Conservation (phyloP, 352 stramenopile genomes). For the Globisporangium perplexum region DNA sequence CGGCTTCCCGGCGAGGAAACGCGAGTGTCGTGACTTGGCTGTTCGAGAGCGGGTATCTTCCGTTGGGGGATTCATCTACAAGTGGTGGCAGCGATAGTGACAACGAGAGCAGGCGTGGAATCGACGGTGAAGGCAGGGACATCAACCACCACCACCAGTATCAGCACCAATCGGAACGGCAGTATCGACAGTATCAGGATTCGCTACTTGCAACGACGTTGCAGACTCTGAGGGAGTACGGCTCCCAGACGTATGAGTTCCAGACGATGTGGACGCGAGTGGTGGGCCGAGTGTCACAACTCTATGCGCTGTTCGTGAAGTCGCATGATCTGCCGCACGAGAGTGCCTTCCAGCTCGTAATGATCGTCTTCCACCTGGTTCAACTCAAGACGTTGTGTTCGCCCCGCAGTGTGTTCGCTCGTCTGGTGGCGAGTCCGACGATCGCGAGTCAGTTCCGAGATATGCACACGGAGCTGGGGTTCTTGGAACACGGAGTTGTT, state of each 20-base stretch:
- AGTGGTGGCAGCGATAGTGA: neutral
- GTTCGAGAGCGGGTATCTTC: neutral
- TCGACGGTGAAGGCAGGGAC: neutral
- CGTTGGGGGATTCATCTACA: neutral
- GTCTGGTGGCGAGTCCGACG: neutral
- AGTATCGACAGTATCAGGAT: neutral
- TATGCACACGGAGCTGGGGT: slow-evolving; percentile 2
- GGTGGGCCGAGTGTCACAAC: neutral
- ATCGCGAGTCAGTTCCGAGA: slow-evolving; percentile 1
- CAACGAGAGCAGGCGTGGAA: neutral
- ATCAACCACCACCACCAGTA: no score
- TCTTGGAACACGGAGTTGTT: slow-evolving; percentile 1
- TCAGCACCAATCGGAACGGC: no score
- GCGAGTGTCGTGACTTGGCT: neutral
- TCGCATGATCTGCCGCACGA: neutral
- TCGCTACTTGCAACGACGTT: neutral
- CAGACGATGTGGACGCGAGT: neutral
- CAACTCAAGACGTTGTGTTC: slow-evolving; percentile 2
- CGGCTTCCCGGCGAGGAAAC: neutral
- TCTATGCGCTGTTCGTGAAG: neutral
- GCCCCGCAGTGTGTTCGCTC: neutral
- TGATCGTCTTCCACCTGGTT: slow-evolving; percentile 3
- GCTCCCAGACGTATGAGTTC: neutral
- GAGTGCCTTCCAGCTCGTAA: neutral
- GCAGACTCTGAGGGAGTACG: neutral